Evolutionary conservation across 805 yeast genomes (phyloP).

Genomic region (Candida nemodendra): DNA sequence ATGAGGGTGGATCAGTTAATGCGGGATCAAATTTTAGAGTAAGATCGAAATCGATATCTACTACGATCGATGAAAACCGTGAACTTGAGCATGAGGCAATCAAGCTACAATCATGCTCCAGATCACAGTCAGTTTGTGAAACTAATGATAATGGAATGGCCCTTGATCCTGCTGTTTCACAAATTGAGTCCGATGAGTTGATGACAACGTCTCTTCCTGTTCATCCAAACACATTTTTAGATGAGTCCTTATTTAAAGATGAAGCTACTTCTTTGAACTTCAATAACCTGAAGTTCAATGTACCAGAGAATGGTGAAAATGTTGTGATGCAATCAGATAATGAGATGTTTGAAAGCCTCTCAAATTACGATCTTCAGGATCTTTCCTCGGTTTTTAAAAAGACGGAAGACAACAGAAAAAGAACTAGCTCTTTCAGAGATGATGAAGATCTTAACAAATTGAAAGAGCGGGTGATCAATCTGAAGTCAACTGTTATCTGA

Average conservation of each 20-base stretch:
- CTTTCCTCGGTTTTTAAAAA: conserved; percentile 3
- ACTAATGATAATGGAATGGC: background rate
- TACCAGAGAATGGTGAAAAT: background rate
- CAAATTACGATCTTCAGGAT: conserved; percentile 2
- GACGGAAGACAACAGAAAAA: conserved; percentile 6
- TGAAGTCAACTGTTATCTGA: conserved; percentile 25
- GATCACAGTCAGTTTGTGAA: conserved; percentile 20
- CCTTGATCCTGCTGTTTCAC: background rate
- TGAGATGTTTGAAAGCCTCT: background rate
- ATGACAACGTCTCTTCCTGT: conserved; percentile 1
- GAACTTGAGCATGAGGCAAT: conserved; percentile 18
- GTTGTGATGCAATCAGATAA: background rate
- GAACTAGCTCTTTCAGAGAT: conserved; percentile 25
- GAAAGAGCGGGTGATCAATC: conserved; percentile 29
- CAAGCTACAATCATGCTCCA: conserved; percentile 15
- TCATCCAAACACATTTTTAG: conserved; percentile 11
- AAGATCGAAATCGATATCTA: conserved; percentile 17
- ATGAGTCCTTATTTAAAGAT: conserved; percentile 13
- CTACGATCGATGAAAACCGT: conserved; percentile 13
- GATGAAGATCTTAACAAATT: conserved; percentile 31
- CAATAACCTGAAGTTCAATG: conserved; percentile 4
- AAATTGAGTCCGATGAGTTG: background rate
- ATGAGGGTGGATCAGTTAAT: conserved; percentile 10
- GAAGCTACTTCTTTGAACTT: conserved; percentile 4
- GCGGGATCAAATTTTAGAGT: conserved; percentile 3